Conservation (phyloP, 192 early-diverging fungal species). For the Backusella mclennaniae region DNA sequence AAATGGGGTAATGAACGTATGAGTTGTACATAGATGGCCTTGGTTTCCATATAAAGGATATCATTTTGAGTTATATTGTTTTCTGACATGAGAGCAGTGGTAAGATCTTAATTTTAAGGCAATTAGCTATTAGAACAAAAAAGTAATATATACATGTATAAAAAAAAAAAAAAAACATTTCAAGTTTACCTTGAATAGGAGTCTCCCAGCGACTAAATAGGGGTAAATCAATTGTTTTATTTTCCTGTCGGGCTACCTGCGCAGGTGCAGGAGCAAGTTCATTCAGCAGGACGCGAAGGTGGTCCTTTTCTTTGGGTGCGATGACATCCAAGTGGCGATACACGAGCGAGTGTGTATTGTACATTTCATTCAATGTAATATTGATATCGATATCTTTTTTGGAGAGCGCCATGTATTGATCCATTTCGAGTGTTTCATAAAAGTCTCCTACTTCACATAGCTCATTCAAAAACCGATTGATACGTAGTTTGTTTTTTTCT, state of each 20-base stretch:
- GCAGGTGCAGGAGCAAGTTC: conserved; percentile 73
- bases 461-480: conserved; percentile 87
- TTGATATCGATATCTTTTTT: conserved; percentile 88
- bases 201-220: conserved; percentile 85
- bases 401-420: conserved; percentile 94
- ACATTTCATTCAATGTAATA: conserved; percentile 94
- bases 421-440: conserved; percentile 96
- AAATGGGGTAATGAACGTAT: conserved; percentile 85
- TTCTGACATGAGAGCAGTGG: conserved; percentile 71
- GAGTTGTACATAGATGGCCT: conserved; percentile 92
- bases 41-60: conserved; percentile 94
- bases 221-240: conserved; percentile 68
- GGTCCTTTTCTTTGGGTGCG: conserved; percentile 77
- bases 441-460: conserved; percentile 94
- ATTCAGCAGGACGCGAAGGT: conserved; percentile 73
- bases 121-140: neutral
- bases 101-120: conserved; percentile 39
- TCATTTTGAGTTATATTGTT: conserved; percentile 90
- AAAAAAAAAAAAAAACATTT: neutral
- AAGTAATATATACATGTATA: neutral
- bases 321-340: conserved; percentile 79
- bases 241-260: conserved; percentile 79
- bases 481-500: conserved; percentile 79
- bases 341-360: conserved; percentile 85
- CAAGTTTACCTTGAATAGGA: conserved; percentile 62